Conservation (phyloP, 2,329 filamentous ascomycete species). For the Periglandula ipomoeae region DNA sequence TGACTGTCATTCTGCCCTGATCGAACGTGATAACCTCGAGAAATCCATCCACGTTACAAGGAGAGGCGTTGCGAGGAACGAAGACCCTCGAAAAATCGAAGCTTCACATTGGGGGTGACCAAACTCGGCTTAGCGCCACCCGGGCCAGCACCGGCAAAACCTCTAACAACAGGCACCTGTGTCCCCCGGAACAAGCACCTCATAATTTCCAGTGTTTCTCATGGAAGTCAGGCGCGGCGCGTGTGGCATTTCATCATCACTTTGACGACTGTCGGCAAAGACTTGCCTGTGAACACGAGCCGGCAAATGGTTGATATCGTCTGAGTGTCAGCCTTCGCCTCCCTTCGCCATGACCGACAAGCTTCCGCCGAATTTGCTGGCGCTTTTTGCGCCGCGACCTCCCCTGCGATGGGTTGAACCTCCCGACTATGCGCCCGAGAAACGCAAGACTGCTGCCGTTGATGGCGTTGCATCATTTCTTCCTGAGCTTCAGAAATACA, state of each 20-base stretch:
- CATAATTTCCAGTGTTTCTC: constrained; percentile 12
- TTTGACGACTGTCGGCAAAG: not conserved
- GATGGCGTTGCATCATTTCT: constrained; percentile 68
- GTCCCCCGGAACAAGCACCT: constrained; percentile 7
- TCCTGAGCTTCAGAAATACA: constrained; percentile 65
- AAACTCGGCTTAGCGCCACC: constrained; percentile 17
- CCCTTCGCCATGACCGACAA: constrained; percentile 74
- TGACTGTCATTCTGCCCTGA: constrained; percentile 44
- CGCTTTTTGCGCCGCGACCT: constrained; percentile 90
- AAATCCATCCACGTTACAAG: constrained; percentile 13
- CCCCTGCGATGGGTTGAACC: constrained; percentile 83
- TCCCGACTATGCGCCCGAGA: constrained; percentile 71
- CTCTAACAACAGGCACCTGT: not conserved
- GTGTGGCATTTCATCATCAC: constrained; percentile 6
- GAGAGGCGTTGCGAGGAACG: constrained; percentile 11
- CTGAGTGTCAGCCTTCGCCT: constrained; percentile 1
- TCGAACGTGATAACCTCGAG: constrained; percentile 19
- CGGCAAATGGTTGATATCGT: not conserved
- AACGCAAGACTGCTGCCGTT: constrained; percentile 66
- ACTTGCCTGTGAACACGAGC: not conserved
- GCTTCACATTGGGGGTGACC: constrained; percentile 5
- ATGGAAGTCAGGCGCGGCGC: constrained; percentile 7
- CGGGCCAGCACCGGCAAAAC: constrained; percentile 16
- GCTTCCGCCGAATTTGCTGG: constrained; percentile 82
- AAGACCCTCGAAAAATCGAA: constrained; percentile 7